These are phyloP conservation scores for Nothophytophthora sp. DNA, from an alignment of 352 stramenopile species.

Conservation along the genomic window DNA sequence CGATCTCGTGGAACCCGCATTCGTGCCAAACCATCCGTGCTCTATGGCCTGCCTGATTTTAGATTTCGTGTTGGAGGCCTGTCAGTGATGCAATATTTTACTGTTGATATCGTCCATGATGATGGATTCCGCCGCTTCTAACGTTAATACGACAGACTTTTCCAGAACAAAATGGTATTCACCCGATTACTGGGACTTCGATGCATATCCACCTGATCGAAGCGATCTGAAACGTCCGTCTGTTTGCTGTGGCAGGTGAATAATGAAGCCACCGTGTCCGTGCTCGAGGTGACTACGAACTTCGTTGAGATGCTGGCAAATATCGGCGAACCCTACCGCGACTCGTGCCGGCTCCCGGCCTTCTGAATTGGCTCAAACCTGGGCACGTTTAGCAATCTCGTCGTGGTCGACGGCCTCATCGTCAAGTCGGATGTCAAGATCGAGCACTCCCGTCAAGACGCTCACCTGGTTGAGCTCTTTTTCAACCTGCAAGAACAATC, in stretches of 20 bases:
- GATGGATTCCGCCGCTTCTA: no score
- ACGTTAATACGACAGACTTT: no score
- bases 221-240: no score
- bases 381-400: conserved; percentile 3
- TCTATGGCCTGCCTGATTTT: no score
- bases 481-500: neutral
- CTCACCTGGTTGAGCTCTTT: neutral
- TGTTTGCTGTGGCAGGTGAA: conserved; percentile 9
- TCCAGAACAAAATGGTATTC: no score
- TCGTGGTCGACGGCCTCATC: neutral
- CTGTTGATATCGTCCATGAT: no score
- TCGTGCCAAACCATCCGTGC: no score
- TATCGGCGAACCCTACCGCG: neutral
- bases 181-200: no score
- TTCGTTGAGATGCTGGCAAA: conserved; percentile 3
- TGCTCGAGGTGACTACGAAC: neutral
- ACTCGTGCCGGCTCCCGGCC: neutral
- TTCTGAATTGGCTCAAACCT: conserved; percentile 15
- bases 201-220: no score
- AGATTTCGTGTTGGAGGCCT: no score
- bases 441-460: conserved; percentile 7
- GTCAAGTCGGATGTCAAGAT: neutral
- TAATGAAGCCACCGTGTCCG: neutral
- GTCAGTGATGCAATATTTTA: no score
- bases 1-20: no score